Evolutionary conservation across 257 asterid species (phyloP).

Genomic region (Mitragyna speciosa): DNA sequence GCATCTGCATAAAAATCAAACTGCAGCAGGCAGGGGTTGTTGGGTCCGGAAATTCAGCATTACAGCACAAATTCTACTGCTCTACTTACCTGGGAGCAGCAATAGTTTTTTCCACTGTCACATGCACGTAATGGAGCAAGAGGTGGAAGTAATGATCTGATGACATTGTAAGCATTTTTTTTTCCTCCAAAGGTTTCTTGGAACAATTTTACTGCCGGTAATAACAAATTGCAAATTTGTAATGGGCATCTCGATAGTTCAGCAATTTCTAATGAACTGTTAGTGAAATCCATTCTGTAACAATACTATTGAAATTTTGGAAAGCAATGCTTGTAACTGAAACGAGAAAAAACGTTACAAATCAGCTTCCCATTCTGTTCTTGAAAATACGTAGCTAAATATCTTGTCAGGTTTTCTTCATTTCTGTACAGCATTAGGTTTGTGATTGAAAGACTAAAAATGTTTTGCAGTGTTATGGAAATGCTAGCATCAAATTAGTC

Average conservation of each 20-base stretch:
- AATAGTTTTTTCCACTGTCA: slow-evolving; percentile 15
- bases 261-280: too few species aligned
- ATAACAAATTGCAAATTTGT: not conserved
- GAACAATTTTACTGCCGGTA: not conserved
- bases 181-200: not conserved
- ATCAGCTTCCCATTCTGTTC: not conserved
- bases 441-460: not conserved
- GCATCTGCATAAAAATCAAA: not conserved
- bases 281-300: too few species aligned
- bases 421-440: not conserved
- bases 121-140: slow-evolving; percentile 27
- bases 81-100: slow-evolving; percentile 8
- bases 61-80: not conserved
- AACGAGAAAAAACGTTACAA: too few species aligned
- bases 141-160: slow-evolving; percentile 30
- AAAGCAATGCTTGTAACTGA: too few species aligned
- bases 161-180: slow-evolving; percentile 45
- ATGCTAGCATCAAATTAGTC: not conserved
- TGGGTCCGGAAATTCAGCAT: not conserved
- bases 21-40: not conserved
- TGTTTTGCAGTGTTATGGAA: not conserved
- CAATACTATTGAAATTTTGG: too few species aligned
- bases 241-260: too few species aligned
- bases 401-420: not conserved
- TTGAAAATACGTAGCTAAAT: not conserved